phyloP scores from a whole-genome alignment of 495 filamentous ascomycete genomes.

The Parmelia sp. region DNA sequence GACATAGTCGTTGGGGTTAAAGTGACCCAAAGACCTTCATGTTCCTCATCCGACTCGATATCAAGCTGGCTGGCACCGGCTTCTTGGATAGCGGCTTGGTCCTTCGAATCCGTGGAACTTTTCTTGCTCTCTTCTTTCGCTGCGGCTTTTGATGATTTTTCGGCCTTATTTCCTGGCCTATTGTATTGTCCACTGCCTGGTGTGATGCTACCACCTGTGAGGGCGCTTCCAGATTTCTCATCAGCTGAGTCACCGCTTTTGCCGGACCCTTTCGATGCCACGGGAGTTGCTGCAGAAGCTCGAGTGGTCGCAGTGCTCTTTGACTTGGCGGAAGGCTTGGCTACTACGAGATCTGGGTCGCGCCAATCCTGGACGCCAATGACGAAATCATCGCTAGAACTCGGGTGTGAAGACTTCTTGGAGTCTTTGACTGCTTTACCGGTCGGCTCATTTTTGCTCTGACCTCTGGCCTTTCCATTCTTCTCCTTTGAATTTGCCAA shows the following conservation, averaged over 20 bases:
- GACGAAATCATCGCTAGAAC: conserved; percentile 64
- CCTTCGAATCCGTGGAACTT: conserved; percentile 2
- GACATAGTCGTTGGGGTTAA: conserved; percentile 85
- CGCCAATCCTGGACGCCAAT: conserved; percentile 93
- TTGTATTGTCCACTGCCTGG: conserved; percentile 73
- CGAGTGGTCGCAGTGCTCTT: conserved; percentile 27
- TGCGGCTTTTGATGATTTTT: conserved; percentile 14
- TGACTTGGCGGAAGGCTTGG: conserved; percentile 29
- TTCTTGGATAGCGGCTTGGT: not conserved
- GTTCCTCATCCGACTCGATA: conserved; percentile 35
- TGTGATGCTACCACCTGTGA: conserved; percentile 64
- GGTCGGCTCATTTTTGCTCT: conserved; percentile 14
- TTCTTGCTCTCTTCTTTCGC: conserved; percentile 13
- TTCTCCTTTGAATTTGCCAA: conserved; percentile 4
- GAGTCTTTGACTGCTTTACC: conserved; percentile 21
- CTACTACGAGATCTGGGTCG: conserved; percentile 66
- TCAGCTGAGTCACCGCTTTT: conserved; percentile 11
- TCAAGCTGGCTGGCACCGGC: conserved; percentile 1
- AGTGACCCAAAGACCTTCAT: conserved; percentile 90
- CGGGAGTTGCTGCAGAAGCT: conserved; percentile 17
- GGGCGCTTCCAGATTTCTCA: conserved; percentile 29
- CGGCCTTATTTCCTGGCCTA: conserved; percentile 29
- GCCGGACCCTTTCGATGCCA: conserved; percentile 12
- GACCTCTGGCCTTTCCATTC: conserved; percentile 24
- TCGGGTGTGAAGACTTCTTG: conserved; percentile 22